These are phyloP conservation scores for Sclerotinia spermophila DNA, from an alignment of 2,329 filamentous ascomycete species.

Conservation along the genomic window DNA sequence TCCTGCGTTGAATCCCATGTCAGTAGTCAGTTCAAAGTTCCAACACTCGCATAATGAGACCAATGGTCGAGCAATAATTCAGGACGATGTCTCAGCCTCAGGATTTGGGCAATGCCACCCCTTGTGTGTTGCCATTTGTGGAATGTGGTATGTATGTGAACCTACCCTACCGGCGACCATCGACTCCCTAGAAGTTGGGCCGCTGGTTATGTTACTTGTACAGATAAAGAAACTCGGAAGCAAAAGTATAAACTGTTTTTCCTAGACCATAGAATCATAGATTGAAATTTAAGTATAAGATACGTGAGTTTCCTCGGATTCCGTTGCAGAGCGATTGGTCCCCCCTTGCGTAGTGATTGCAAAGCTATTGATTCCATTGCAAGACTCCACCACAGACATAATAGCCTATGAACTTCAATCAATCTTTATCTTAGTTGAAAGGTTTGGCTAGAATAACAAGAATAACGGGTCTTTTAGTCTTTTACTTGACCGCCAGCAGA, in stretches of 20 bases:
- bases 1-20: conserved; percentile 14
- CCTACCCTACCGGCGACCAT: background rate
- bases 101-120: background rate
- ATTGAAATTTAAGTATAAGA: background rate
- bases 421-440: background rate
- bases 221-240: background rate
- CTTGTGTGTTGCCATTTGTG: conserved; percentile 2
- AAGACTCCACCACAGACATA: conserved; percentile 5
- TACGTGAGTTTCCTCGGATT: conserved; percentile 9
- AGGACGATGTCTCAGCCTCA: background rate
- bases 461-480: background rate
- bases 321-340: conserved; percentile 14
- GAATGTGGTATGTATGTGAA: conserved; percentile 13
- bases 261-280: background rate
- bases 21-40: background rate
- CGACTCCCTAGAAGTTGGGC: background rate
- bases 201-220: background rate
- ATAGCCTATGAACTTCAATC: background rate
- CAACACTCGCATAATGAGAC: background rate
- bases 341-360: background rate
- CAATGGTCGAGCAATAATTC: background rate
- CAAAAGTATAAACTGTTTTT: background rate
- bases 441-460: background rate
- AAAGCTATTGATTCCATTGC: background rate
- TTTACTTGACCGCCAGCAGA: conserved; percentile 5